These are phyloP conservation scores for Colletotrichum acutatum DNA, from an alignment of 2,329 filamentous ascomycete species.

Conservation along the genomic window DNA sequence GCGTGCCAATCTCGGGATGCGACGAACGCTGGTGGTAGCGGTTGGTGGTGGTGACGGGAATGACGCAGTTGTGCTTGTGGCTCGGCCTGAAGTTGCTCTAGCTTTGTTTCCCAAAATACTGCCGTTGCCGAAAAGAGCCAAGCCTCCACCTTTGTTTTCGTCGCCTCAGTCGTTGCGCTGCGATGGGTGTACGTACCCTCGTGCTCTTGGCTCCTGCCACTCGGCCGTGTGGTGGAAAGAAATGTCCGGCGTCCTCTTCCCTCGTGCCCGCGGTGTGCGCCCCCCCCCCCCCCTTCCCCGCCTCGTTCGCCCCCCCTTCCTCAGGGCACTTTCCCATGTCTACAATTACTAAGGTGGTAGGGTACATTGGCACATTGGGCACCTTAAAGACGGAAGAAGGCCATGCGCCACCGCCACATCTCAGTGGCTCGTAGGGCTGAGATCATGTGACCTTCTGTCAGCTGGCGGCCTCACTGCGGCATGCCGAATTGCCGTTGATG, in stretches of 20 bases:
- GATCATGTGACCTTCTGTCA: conserved; percentile 17
- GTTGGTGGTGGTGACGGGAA: not conserved
- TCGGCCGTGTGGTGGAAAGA: not conserved
- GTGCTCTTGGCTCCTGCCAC: not conserved
- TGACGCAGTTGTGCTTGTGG: conserved; percentile 12
- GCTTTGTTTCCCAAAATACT: not conserved
- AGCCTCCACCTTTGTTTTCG: not conserved
- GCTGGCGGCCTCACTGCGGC: not conserved
- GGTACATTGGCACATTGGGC: too few species aligned
- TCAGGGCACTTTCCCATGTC: not conserved
- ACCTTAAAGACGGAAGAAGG: not conserved
- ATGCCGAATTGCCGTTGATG: not conserved
- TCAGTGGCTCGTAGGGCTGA: conserved; percentile 28
- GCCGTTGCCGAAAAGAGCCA: not conserved
- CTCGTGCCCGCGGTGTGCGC: too few species aligned
- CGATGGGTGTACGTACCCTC: not conserved
- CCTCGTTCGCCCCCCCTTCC: not conserved
- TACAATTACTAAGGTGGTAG: not conserved
- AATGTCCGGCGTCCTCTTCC: not conserved
- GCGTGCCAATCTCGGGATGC: not conserved
- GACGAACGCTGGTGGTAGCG: not conserved
- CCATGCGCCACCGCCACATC: not conserved
- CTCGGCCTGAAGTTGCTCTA: not conserved
- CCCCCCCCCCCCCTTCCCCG: too few species aligned
- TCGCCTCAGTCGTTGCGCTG: not conserved